A percentile compares a stretch with the other conserved stretches of the same genome.
Conservation (phyloP, 352 stramenopile genomes). For the Phytopythium boreale region DNA sequence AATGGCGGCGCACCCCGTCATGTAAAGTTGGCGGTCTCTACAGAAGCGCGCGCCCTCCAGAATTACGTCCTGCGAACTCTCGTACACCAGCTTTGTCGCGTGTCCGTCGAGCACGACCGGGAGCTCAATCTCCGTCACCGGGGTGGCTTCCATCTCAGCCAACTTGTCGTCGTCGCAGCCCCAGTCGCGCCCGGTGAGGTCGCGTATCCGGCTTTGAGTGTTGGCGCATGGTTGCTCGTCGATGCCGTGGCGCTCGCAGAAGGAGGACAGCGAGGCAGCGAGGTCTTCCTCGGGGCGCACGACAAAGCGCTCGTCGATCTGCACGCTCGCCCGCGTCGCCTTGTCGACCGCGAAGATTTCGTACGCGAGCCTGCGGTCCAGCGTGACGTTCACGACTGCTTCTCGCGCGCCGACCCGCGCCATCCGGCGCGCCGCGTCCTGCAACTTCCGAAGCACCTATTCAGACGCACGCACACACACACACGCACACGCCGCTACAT, state of each 20-base stretch:
- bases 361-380: slow-evolving; percentile 51
- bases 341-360: slow-evolving; percentile 22
- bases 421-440: slow-evolving; percentile 31
- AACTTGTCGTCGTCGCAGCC: slow-evolving; percentile 29
- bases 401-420: slow-evolving; percentile 34
- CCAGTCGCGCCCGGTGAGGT: slow-evolving; percentile 42
- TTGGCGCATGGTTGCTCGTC: slow-evolving; percentile 11
- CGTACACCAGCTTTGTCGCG: slow-evolving; percentile 12
- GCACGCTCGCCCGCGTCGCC: slow-evolving; percentile 10
- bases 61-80: slow-evolving; percentile 22
- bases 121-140: slow-evolving; percentile 4
- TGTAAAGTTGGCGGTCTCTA: slow-evolving; percentile 15
- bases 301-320: slow-evolving; percentile 19
- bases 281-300: slow-evolving; percentile 37
- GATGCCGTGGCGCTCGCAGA: slow-evolving; percentile 26
- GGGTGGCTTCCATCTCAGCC: not conserved
- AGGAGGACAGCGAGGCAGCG: slow-evolving; percentile 22
- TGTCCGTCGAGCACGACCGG: slow-evolving; percentile 19
- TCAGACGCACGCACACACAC: too few species aligned
- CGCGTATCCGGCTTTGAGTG: slow-evolving; percentile 14
- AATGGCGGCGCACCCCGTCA: slow-evolving; percentile 28
- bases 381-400: slow-evolving; percentile 51
- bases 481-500: too few species aligned
- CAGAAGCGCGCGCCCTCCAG: slow-evolving; percentile 42
- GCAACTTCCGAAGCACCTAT: slow-evolving; percentile 31